phyloP scores from a whole-genome alignment of 176 grass and related monocot genomes.

The Secale cereale region DNA sequence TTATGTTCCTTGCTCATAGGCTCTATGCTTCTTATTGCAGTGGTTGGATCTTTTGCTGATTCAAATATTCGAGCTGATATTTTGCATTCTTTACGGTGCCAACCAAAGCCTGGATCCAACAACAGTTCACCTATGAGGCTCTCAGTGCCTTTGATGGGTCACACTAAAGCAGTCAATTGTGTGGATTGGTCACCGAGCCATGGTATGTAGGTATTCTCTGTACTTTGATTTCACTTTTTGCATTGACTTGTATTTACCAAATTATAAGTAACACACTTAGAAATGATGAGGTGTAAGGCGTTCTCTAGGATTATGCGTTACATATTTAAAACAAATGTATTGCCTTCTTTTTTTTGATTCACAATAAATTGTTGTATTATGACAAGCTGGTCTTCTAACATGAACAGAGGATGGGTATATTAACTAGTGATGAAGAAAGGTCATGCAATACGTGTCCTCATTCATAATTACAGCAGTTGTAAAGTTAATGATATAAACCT shows the following conservation, averaged over 20 bases:
- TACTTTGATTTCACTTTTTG: neutral
- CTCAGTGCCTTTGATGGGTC: conserved; percentile 53
- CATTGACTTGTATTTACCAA: neutral
- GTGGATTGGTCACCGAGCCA: conserved; percentile 73
- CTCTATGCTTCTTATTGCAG: conserved; percentile 34
- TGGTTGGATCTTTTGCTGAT: conserved; percentile 41
- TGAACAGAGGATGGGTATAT: neutral
- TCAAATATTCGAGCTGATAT: conserved; percentile 53
- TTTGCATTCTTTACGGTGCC: conserved; percentile 43
- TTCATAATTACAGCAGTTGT: neutral
- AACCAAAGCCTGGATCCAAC: conserved; percentile 29
- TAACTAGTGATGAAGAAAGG: neutral
- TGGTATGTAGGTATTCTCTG: conserved; percentile 45
- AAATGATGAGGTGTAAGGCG: neutral
- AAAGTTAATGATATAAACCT: neutral
- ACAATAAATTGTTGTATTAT: neutral
- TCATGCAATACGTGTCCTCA: neutral
- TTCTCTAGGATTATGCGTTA: neutral
- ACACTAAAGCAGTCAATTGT: conserved; percentile 69
- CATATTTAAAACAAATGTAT: neutral
- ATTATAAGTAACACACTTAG: neutral
- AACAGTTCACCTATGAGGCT: conserved; percentile 37
- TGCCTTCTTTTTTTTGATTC: neutral
- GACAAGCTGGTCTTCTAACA: neutral
- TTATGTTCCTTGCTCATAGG: conserved; percentile 18